A percentile compares a stretch with the other conserved stretches of the same genome.
Evolutionary conservation across 2,329 filamentous ascomycete genomes (phyloP).

Genomic region (Scedosporium boydii): DNA sequence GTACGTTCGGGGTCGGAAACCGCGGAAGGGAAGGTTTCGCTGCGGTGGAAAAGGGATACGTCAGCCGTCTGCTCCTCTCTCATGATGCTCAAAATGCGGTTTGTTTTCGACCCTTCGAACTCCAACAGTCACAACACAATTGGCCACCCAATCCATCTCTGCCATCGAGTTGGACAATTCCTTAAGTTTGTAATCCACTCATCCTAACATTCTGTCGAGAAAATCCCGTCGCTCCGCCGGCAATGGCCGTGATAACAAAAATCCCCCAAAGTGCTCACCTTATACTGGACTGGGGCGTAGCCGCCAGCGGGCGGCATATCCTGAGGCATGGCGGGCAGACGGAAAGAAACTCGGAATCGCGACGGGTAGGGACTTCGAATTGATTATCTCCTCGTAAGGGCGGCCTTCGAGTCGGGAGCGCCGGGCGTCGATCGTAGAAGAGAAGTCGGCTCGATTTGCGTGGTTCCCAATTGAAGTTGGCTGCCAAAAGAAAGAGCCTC

Average conservation of each 20-base stretch:
- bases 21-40: slow-evolving; percentile 87
- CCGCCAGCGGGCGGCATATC: slow-evolving; percentile 94
- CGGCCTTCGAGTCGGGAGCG: not conserved
- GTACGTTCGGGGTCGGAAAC: slow-evolving; percentile 76
- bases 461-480: not conserved
- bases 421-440: not conserved
- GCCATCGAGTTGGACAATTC: not conserved
- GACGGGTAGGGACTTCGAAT: not conserved
- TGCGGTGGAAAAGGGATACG: slow-evolving; percentile 22
- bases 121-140: not conserved
- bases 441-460: not conserved
- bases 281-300: slow-evolving; percentile 96
- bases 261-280: slow-evolving; percentile 44
- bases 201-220: not conserved
- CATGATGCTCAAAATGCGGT: not conserved
- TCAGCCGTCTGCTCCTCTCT: slow-evolving; percentile 10
- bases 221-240: not conserved
- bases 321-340: slow-evolving; percentile 67
- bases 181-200: not conserved
- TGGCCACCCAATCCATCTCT: not conserved
- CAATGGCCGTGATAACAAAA: not conserved
- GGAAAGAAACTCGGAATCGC: not conserved
- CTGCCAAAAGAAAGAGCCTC: not conserved
- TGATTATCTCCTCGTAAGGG: not conserved
- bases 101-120: not conserved